Evolutionary conservation across 768 basidiomycete genomes (phyloP), one percentile per base, ranked within the genome.

Genomic region (Termitomyces eurrhizus): DNA sequence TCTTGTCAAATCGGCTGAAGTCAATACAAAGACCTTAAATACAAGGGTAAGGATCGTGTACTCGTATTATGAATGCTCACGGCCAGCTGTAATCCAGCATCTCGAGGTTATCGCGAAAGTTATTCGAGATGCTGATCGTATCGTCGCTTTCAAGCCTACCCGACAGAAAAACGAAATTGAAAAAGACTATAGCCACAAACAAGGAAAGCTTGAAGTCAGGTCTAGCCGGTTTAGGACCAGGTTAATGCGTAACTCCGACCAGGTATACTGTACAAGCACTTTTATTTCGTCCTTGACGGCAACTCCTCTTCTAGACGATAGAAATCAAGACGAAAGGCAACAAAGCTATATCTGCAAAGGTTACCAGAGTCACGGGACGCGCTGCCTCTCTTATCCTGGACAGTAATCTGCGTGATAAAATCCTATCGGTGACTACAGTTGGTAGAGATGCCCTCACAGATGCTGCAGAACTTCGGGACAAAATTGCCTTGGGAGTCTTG

Each of bases 361-460:
- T 72, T 1, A 64, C 58, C 39, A 52, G 24, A n/a, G 73, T 78
- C 26, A 59, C 71, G 44, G 83, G 84, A 4, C 80, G 81, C 7
- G 65, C 64, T 13, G 79, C 73, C 0, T 63, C 33, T 4, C 63
- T 83, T 32, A 35, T 45, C 12, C 46, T 80, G 37, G 55, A 66
- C 5, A 68, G 58, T 11, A n/a, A 65, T 1, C 24, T 75, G 21
- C n/a, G 48, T 65, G 63, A 77, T 69, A 60, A 42, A 0, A 46
- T 73, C 73, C 35, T 55, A 53, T 16, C 72, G 3, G 71, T 87
- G 11, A 77, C 72, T 13, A 78, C 85, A 11, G 63, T 76, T 41
- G 86, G 85, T 0, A 75, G 70, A 62, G 83, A 80, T 1, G 69
- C 66, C 11, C 79, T 75, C 4, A 87, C 84, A n/a, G 37, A 21